Percentiles rank a stretch among this genome's conserved stretches.
Conservation (phyloP, 2,329 filamentous ascomycete species). For the Coniochaeta hoffmannii region DNA sequence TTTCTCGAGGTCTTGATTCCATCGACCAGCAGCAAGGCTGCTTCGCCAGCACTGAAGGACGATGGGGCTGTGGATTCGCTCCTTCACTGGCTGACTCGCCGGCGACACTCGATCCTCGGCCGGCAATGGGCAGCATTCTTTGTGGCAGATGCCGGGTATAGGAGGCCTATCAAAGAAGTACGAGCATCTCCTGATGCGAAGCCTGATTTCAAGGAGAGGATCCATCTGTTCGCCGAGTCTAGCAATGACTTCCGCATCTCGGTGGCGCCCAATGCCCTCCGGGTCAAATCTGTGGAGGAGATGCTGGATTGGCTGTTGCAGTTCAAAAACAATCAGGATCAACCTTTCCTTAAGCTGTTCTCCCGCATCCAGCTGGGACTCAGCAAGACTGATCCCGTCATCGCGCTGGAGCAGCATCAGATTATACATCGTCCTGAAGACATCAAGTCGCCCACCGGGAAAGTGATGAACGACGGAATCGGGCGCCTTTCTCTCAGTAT, state of each 20-base stretch:
- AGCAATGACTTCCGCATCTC: constrained; percentile 32
- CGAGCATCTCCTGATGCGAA: constrained; percentile 20
- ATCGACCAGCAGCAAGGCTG: constrained; percentile 18
- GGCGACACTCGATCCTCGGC: constrained; percentile 35
- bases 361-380: constrained; percentile 48
- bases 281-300: not conserved
- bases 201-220: constrained; percentile 28
- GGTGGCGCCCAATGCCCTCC: constrained; percentile 14
- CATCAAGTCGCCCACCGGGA: constrained; percentile 28
- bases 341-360: constrained; percentile 49
- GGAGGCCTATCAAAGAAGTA: constrained; percentile 28
- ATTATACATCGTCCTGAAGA: constrained; percentile 32
- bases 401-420: constrained; percentile 37
- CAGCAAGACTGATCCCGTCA: constrained; percentile 39
- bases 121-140: constrained; percentile 42
- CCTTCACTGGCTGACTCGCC: constrained; percentile 31
- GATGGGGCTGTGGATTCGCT: constrained; percentile 25
- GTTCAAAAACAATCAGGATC: constrained; percentile 31
- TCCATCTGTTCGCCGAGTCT: constrained; percentile 49
- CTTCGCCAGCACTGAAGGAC: constrained; percentile 21
- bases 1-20: constrained; percentile 51
- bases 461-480: constrained; percentile 62
- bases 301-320: constrained; percentile 48
- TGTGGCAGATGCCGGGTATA: constrained; percentile 26
- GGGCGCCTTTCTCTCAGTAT: constrained; percentile 55